Conservation (phyloP, 2,329 filamentous ascomycete genomes). For the Magnaporthiopsis rhizophila region DNA sequence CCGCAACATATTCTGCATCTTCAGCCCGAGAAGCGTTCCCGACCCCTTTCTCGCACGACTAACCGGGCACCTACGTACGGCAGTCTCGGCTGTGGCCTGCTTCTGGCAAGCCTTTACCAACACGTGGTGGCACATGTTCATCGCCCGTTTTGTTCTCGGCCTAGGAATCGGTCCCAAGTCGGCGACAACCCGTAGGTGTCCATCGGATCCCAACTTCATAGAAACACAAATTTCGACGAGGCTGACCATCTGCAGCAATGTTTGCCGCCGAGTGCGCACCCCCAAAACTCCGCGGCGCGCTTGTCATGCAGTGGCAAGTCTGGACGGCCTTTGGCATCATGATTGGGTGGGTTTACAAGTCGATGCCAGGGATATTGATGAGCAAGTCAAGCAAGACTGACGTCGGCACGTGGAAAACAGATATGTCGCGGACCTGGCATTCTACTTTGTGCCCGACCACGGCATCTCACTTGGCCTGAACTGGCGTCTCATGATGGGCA, state of each 20-base stretch:
- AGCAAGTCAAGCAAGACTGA: background rate
- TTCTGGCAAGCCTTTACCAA: constrained; percentile 41
- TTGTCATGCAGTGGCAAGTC: constrained; percentile 55
- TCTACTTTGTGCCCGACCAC: constrained; percentile 47
- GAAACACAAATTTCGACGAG: background rate
- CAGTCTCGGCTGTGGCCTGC: constrained; percentile 13
- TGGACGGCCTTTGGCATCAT: constrained; percentile 30
- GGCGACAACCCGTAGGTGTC: constrained; percentile 46
- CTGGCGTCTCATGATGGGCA: constrained; percentile 64
- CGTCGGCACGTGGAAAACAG: constrained; percentile 14
- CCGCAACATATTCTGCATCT: background rate
- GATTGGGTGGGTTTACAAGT: constrained; percentile 2
- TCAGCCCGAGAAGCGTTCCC: no score
- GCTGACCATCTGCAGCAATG: constrained; percentile 31
- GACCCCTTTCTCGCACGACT: background rate
- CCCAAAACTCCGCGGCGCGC: constrained; percentile 53
- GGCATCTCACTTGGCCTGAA: constrained; percentile 46
- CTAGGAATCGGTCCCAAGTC: constrained; percentile 65
- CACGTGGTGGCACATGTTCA: constrained; percentile 59
- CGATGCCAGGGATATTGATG: background rate
- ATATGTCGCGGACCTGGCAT: constrained; percentile 52
- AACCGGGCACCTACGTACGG: background rate
- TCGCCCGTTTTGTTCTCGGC: constrained; percentile 61
- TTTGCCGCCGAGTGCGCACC: constrained; percentile 63
- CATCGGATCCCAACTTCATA: constrained; percentile 15